A percentile compares a stretch with the other conserved stretches of the same genome.
phyloP scores from a whole-genome alignment of 176 grass and related monocot species.

The Dactylis glomerata region DNA sequence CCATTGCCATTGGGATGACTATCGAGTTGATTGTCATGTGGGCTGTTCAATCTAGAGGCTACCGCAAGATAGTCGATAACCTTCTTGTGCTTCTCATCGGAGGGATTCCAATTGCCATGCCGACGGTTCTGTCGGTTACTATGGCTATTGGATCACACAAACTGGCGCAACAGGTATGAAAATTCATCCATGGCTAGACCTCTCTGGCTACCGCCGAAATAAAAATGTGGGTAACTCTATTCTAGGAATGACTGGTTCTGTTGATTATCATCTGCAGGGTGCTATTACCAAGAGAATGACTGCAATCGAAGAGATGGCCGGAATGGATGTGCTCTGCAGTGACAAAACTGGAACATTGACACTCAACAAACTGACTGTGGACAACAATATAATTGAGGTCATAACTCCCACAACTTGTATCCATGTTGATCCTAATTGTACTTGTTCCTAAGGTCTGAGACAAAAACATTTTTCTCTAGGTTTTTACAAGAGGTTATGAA shows the following conservation, averaged over 20 bases:
- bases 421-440: neutral
- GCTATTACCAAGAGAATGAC: slow-evolving; percentile 88
- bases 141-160: slow-evolving; percentile 82
- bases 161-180: slow-evolving; percentile 53
- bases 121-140: slow-evolving; percentile 72
- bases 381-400: slow-evolving; percentile 70
- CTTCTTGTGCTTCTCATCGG: slow-evolving; percentile 73
- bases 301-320: slow-evolving; percentile 79
- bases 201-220: slow-evolving; percentile 1
- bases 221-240: neutral
- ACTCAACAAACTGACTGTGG: slow-evolving; percentile 66
- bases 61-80: slow-evolving; percentile 63
- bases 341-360: slow-evolving; percentile 78
- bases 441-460: neutral
- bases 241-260: slow-evolving; percentile 10
- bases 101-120: slow-evolving; percentile 76
- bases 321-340: slow-evolving; percentile 81
- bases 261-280: slow-evolving; percentile 32
- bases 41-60: slow-evolving; percentile 32
- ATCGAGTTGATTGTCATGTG: slow-evolving; percentile 62
- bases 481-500: slow-evolving; percentile 46
- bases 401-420: slow-evolving; percentile 25
- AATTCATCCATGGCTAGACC: neutral
- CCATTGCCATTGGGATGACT: slow-evolving; percentile 62
- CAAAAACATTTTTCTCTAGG: slow-evolving; percentile 20